A percentile compares a stretch with the other conserved stretches of the same genome.
These are phyloP conservation scores for Rhodomyrtus tomentosa DNA, from an alignment of 345 rosid genomes.

Conservation along the genomic window DNA sequence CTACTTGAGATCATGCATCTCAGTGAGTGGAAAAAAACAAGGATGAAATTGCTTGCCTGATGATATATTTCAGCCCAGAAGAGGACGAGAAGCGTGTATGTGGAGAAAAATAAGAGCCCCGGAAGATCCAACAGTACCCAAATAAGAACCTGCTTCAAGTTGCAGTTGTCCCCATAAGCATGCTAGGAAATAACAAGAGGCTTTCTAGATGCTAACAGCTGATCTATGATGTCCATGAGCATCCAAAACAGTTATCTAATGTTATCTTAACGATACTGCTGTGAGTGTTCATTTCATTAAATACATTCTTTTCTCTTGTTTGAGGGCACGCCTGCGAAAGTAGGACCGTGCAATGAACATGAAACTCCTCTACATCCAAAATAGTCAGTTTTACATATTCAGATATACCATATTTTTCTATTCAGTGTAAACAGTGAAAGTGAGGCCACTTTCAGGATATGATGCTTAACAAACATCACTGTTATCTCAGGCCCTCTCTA, in stretches of 20 bases:
- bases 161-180: conserved; percentile 3
- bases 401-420: not conserved
- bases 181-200: not conserved
- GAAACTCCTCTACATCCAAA: not conserved
- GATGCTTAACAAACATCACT: not conserved
- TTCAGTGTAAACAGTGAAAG: not conserved
- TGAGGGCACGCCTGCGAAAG: not conserved
- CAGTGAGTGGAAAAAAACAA: not conserved
- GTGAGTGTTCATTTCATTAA: not conserved
- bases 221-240: not conserved
- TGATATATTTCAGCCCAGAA: conserved; percentile 99
- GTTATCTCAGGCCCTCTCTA: not conserved
- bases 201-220: not conserved
- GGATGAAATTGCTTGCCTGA: conserved; percentile 46
- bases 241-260: not conserved
- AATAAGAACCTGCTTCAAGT: conserved; percentile 46
- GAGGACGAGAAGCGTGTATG: conserved; percentile 81
- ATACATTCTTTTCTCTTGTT: not conserved
- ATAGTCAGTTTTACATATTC: not conserved
- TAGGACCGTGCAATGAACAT: not conserved
- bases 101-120: conserved; percentile 81
- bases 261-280: not conserved
- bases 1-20: not conserved
- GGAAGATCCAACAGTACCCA: conserved; percentile 76
- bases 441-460: not conserved